Evolutionary conservation across 2,329 filamentous ascomycete genomes (phyloP).

Genomic region (Hymenotorrendiella dingleyae): DNA sequence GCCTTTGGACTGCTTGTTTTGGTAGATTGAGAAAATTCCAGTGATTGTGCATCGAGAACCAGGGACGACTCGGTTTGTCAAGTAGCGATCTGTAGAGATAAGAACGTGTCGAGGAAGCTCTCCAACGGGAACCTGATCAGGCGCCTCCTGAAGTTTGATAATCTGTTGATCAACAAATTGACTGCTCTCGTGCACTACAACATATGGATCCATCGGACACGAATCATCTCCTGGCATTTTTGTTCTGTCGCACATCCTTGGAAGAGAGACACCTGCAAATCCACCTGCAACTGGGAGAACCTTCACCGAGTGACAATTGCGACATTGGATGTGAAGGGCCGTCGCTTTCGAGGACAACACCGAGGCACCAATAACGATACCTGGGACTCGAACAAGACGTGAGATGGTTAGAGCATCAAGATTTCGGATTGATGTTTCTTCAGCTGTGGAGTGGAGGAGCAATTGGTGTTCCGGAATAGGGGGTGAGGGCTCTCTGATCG

Average conservation of each 20-base stretch:
- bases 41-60: slow-evolving; percentile 92
- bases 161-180: slow-evolving; percentile 97
- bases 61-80: slow-evolving; percentile 92
- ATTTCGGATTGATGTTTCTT: slow-evolving; percentile 88
- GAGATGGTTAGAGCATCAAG: slow-evolving; percentile 90
- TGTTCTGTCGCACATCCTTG: slow-evolving; percentile 66
- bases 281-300: slow-evolving; percentile 72
- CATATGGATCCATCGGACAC: slow-evolving; percentile 92
- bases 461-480: slow-evolving; percentile 87
- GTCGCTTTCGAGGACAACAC: slow-evolving; percentile 96
- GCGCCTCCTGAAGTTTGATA: slow-evolving; percentile 94
- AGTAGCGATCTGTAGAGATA: slow-evolving; percentile 91
- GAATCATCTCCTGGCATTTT: slow-evolving; percentile 64
- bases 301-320: slow-evolving; percentile 71
- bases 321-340: slow-evolving; percentile 77
- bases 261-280: slow-evolving; percentile 81
- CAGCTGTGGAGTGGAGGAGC: slow-evolving; percentile 85
- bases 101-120: slow-evolving; percentile 92
- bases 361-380: slow-evolving; percentile 95
- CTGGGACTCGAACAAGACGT: slow-evolving; percentile 90
- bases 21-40: slow-evolving; percentile 97
- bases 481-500: slow-evolving; percentile 51
- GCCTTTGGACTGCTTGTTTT: slow-evolving; percentile 81
- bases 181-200: slow-evolving; percentile 89
- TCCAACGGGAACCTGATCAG: slow-evolving; percentile 94